A percentile compares a stretch with the other conserved stretches of the same genome.
These are phyloP conservation scores for Epichloe gansuensis DNA, from an alignment of 2,329 filamentous ascomycete species.

Conservation along the genomic window DNA sequence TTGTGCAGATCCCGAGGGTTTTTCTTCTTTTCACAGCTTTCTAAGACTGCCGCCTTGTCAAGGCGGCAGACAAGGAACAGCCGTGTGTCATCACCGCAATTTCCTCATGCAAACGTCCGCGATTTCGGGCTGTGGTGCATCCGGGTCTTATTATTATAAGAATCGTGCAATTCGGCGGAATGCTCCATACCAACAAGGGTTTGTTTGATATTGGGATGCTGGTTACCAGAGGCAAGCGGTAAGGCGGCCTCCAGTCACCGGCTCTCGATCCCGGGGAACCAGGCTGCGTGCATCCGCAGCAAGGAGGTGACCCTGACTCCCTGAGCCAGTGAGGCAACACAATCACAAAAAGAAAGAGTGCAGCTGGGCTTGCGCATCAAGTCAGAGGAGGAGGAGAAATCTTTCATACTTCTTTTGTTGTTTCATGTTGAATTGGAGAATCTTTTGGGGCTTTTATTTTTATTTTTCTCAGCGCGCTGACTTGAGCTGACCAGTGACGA, in stretches of 20 bases:
- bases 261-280: not conserved
- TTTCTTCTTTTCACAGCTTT: not conserved
- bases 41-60: not conserved
- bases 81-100: not conserved
- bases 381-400: not conserved
- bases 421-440: not conserved
- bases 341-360: not conserved
- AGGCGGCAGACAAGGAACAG: not conserved
- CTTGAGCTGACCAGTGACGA: not conserved
- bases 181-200: not conserved
- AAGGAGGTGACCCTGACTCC: not conserved
- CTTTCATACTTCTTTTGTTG: not conserved
- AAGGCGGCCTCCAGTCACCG: not conserved
- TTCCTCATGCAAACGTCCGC: not conserved
- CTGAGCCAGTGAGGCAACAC: not conserved
- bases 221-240: not conserved
- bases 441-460: not conserved
- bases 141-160: not conserved
- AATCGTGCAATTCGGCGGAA: not conserved
- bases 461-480: not conserved
- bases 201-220: not conserved
- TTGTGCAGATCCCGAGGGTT: not conserved
- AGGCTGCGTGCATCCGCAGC: slow-evolving; percentile 1
- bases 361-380: not conserved
- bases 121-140: not conserved